These are phyloP conservation scores for Monilinia fructicola DNA, from an alignment of 2,329 filamentous ascomycete species.

Conservation along the genomic window DNA sequence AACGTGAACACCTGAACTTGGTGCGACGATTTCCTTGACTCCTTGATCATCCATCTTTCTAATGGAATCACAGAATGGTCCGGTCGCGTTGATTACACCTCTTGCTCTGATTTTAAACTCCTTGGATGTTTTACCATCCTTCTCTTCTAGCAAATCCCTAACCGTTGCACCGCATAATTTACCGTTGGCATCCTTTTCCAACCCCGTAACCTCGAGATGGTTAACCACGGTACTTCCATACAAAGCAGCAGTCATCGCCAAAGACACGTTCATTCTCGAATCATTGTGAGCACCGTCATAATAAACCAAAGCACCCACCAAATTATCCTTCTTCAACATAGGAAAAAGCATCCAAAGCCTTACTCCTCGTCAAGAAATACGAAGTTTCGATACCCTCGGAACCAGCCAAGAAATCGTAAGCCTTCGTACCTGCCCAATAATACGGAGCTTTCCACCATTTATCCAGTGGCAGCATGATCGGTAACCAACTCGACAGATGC, in stretches of 20 bases:
- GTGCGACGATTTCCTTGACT: slow-evolving; percentile 76
- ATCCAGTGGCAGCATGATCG: slow-evolving; percentile 73
- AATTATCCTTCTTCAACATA: slow-evolving; percentile 77
- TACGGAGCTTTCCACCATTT: slow-evolving; percentile 78
- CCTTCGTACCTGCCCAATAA: slow-evolving; percentile 76
- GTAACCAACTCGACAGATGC: slow-evolving; percentile 70
- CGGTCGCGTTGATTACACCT: slow-evolving; percentile 85
- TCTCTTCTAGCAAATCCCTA: slow-evolving; percentile 67
- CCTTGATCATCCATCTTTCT: slow-evolving; percentile 77
- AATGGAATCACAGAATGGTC: slow-evolving; percentile 82
- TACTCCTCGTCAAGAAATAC: slow-evolving; percentile 83
- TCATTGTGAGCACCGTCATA: slow-evolving; percentile 93
- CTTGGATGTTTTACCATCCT: slow-evolving; percentile 59
- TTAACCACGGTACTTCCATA: slow-evolving; percentile 83
- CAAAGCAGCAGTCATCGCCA: slow-evolving; percentile 84
- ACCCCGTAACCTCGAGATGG: slow-evolving; percentile 74
- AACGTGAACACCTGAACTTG: slow-evolving; percentile 81
- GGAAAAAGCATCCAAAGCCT: slow-evolving; percentile 86
- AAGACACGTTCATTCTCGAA: slow-evolving; percentile 86
- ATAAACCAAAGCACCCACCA: slow-evolving; percentile 83
- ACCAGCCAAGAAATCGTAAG: slow-evolving; percentile 81
- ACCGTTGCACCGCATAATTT: slow-evolving; percentile 71
- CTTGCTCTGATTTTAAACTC: slow-evolving; percentile 74
- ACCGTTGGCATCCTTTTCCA: slow-evolving; percentile 73
- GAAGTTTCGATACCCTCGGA: slow-evolving; percentile 86